Conservation (phyloP, 192 early-diverging fungal species). For the Geranomyces michiganensis region DNA sequence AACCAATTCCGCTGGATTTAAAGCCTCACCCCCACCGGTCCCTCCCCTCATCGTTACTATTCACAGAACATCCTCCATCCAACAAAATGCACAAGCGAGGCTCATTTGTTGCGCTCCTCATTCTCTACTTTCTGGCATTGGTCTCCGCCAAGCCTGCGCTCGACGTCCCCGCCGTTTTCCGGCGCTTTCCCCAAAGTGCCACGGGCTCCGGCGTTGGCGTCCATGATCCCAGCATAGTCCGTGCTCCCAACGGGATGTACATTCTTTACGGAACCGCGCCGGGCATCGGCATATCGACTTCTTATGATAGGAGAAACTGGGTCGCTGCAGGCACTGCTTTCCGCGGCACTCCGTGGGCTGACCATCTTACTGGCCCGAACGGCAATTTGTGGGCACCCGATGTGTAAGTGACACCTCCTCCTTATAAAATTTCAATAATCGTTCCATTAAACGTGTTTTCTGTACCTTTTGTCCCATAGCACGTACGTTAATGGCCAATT, state of each 20-base stretch:
- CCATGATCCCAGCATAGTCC: constrained; percentile 4
- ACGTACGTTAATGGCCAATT: background rate
- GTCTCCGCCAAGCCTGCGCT: no score
- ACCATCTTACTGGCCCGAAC: background rate
- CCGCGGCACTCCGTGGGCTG: background rate
- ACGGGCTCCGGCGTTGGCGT: background rate
- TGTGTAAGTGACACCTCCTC: constrained; percentile 7
- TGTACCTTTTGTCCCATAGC: background rate
- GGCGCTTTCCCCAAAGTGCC: no score
- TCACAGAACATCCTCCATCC: no score
- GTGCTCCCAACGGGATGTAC: background rate
- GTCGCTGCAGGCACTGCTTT: constrained; percentile 4
- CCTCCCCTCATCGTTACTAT: no score
- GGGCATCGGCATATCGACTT: constrained; percentile 13
- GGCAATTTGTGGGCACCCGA: constrained; percentile 8
- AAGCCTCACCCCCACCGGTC: no score
- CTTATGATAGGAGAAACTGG: background rate
- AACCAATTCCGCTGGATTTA: no score
- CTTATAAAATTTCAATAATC: no score
- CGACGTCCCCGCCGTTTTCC: no score
- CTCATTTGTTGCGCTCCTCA: no score
- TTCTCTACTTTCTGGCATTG: no score
- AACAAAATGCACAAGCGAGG: no score
- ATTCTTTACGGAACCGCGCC: constrained; percentile 8
- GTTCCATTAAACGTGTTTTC: background rate